These are phyloP conservation scores for Salix arbutifolia DNA, from an alignment of 345 rosid species.

Conservation along the genomic window DNA sequence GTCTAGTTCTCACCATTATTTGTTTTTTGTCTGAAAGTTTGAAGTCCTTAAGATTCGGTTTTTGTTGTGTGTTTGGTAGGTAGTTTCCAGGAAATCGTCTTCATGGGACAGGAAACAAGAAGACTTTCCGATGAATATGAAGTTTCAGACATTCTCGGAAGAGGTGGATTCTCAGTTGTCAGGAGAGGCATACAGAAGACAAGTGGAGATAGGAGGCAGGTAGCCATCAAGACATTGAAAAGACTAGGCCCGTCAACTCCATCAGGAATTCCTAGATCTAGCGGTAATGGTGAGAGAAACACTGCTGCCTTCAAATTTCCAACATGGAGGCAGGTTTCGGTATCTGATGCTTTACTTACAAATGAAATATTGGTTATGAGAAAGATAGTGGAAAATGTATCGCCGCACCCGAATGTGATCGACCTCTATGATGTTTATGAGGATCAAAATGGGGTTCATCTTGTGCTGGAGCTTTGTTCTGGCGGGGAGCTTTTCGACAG, in stretches of 20 bases:
- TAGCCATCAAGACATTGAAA: slow-evolving; percentile 56
- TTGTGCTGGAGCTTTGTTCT: slow-evolving; percentile 56
- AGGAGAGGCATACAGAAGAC: slow-evolving; percentile 41
- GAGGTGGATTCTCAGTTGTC: slow-evolving; percentile 70
- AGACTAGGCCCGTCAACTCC: slow-evolving; percentile 30
- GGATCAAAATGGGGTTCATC: slow-evolving; percentile 58
- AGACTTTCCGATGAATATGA: slow-evolving; percentile 50
- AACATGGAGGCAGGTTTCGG: slow-evolving; percentile 42
- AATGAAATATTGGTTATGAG: slow-evolving; percentile 67
- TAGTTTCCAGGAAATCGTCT: neutral
- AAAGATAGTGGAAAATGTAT: slow-evolving; percentile 54
- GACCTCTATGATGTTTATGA: slow-evolving; percentile 60
- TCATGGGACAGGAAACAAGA: slow-evolving; percentile 50
- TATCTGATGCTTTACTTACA: slow-evolving; percentile 55
- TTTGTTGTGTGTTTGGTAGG: neutral
- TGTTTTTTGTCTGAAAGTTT: neutral
- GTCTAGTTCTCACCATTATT: neutral
- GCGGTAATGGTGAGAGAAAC: slow-evolving; percentile 6
- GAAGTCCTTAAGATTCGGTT: neutral
- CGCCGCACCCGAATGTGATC: slow-evolving; percentile 57
- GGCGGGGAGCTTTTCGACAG: slow-evolving; percentile 61
- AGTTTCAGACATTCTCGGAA: slow-evolving; percentile 43
- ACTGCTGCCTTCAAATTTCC: slow-evolving; percentile 28
- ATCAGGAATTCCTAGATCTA: slow-evolving; percentile 2
- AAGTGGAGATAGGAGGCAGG: slow-evolving; percentile 24